These are phyloP conservation scores for Lasiodiplodia hormozganensis DNA, from an alignment of 2,329 filamentous ascomycete species.

Conservation along the genomic window DNA sequence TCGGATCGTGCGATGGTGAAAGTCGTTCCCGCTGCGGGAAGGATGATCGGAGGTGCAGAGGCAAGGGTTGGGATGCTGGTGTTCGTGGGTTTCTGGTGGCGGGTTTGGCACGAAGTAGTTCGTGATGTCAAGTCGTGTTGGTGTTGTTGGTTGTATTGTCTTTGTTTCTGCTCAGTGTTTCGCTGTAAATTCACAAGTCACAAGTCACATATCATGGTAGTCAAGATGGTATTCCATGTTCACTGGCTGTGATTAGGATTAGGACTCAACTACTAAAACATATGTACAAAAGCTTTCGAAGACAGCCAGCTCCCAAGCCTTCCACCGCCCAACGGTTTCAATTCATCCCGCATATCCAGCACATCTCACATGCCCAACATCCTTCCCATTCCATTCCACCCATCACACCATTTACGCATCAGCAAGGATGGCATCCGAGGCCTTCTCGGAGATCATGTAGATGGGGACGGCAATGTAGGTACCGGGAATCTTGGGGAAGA, in stretches of 20 bases:
- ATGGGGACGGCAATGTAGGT: constrained; percentile 59
- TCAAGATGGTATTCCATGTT: neutral
- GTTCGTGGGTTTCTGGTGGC: no score
- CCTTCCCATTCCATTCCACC: neutral
- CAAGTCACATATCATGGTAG: neutral
- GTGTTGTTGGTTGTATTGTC: no score
- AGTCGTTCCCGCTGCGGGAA: no score
- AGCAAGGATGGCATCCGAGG: constrained; percentile 54
- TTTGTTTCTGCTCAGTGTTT: neutral
- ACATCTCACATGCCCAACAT: neutral
- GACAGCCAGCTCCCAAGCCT: neutral
- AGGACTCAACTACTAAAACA: neutral
- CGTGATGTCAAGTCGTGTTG: no score
- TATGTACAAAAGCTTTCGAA: constrained; percentile 2
- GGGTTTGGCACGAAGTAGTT: no score
- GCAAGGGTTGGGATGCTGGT: no score
- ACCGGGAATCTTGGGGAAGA: constrained; percentile 64
- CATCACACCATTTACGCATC: constrained; percentile 1
- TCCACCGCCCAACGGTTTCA: neutral
- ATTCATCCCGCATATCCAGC: neutral
- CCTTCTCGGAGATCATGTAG: constrained; percentile 68
- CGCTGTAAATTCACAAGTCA: neutral
- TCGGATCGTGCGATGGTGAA: no score
- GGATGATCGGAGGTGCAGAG: no score
- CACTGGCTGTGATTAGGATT: constrained; percentile 14